A percentile compares a stretch with the other conserved stretches of the same genome.
These are phyloP conservation scores for Mycena haematopus DNA, from an alignment of 768 basidiomycete genomes.

Conservation along the genomic window DNA sequence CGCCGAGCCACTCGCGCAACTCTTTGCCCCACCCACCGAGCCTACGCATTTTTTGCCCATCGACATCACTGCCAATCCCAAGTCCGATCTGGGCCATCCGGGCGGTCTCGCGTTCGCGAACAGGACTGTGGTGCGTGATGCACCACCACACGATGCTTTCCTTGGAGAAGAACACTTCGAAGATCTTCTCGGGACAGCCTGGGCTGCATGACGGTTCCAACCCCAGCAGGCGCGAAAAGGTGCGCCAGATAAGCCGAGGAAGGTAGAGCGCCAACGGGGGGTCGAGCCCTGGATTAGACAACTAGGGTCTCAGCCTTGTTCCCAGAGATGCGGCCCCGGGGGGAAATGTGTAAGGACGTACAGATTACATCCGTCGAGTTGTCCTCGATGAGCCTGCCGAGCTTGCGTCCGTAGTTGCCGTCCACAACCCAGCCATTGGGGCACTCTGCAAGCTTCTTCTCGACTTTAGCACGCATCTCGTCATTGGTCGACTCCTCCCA, in stretches of 20 bases:
- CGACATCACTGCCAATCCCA: slow-evolving; percentile 37
- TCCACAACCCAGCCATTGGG: slow-evolving; percentile 61
- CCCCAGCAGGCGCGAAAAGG: slow-evolving; percentile 52
- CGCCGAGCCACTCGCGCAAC: slow-evolving; percentile 47
- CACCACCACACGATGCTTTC: slow-evolving; percentile 62
- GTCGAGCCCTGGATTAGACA: slow-evolving; percentile 61
- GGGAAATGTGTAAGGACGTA: slow-evolving; percentile 37
- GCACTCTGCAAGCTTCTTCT: slow-evolving; percentile 34
- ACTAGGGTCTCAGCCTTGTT: too few relatives aligned
- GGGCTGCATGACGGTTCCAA: slow-evolving; percentile 48
- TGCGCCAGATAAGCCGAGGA: slow-evolving; percentile 61
- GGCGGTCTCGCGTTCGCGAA: slow-evolving; percentile 35
- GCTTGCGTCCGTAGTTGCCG: slow-evolving; percentile 46
- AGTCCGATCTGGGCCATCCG: slow-evolving; percentile 43
- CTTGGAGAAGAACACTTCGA: slow-evolving; percentile 50
- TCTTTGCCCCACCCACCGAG: slow-evolving; percentile 59
- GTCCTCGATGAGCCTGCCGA: slow-evolving; percentile 43
- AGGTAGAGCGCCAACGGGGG: slow-evolving; percentile 68
- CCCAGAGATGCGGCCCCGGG: too few relatives aligned
- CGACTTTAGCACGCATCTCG: slow-evolving; percentile 37
- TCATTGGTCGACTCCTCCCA: slow-evolving; percentile 37
- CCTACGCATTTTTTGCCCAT: slow-evolving; percentile 49
- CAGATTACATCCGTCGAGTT: slow-evolving; percentile 60
- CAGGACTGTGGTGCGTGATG: slow-evolving; percentile 45
- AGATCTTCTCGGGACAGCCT: slow-evolving; percentile 54